Conservation (phyloP, 2,329 filamentous ascomycete genomes). For the Xylariaceae sp. region DNA sequence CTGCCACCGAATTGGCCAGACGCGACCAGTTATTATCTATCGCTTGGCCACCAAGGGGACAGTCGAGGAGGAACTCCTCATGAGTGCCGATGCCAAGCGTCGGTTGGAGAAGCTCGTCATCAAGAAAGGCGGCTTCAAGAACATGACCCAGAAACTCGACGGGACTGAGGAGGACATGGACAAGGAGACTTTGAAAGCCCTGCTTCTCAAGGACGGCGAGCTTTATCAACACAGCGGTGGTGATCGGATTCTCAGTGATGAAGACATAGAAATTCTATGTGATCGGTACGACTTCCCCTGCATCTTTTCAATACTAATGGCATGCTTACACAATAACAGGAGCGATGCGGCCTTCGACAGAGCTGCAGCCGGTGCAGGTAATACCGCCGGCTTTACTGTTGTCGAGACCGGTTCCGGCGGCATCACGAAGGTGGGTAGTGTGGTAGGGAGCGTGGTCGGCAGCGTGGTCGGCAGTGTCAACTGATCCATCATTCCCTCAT, state of each 20-base stretch:
- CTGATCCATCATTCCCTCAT: too few relatives aligned
- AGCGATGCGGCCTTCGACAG: conserved; percentile 58
- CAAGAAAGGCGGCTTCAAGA: conserved; percentile 80
- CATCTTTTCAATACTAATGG: neutral
- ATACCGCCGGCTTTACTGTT: conserved; percentile 65
- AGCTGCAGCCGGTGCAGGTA: conserved; percentile 73
- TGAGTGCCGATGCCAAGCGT: conserved; percentile 86
- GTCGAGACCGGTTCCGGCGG: conserved; percentile 67
- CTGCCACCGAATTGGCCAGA: conserved; percentile 91
- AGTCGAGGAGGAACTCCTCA: conserved; percentile 80
- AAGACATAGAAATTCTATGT: conserved; percentile 71
- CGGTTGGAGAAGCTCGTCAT: conserved; percentile 92
- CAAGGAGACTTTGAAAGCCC: conserved; percentile 54
- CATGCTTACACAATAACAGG: conserved; percentile 28
- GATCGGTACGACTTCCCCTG: conserved; percentile 50
- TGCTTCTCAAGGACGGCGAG: conserved; percentile 67
- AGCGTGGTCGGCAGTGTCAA: too few relatives aligned
- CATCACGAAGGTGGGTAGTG: conserved; percentile 35
- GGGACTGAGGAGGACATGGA: conserved; percentile 49
- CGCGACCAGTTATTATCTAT: conserved; percentile 84
- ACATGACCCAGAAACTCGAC: conserved; percentile 58
- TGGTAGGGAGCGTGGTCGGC: too few relatives aligned
- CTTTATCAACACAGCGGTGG: conserved; percentile 55
- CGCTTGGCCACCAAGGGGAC: conserved; percentile 89
- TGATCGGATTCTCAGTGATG: conserved; percentile 64